A percentile compares a stretch with the other conserved stretches of the same genome.
Conservation (phyloP, 2,329 filamentous ascomycete species). For the Trichoderma atrobrunneum region DNA sequence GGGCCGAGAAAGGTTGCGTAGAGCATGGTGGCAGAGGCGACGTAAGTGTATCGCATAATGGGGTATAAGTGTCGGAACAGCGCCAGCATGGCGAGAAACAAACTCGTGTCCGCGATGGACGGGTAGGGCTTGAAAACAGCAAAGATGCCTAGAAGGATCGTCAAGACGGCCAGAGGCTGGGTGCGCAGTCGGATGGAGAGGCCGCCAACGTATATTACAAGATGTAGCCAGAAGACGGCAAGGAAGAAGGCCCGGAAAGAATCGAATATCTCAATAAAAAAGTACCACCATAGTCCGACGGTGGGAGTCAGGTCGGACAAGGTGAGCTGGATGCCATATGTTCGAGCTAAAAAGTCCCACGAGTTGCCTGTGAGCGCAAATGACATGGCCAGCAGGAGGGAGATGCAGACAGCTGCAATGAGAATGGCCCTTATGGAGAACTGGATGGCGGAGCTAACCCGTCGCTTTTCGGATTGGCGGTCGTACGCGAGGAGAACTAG, state of each 20-base stretch:
- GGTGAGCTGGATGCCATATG: slow-evolving; percentile 89
- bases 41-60: slow-evolving; percentile 89
- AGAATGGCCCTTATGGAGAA: slow-evolving; percentile 57
- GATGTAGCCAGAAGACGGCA: slow-evolving; percentile 95
- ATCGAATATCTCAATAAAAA: slow-evolving; percentile 99
- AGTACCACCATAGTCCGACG: slow-evolving; percentile 98
- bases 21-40: slow-evolving; percentile 76
- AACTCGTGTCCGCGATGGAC: slow-evolving; percentile 81
- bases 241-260: slow-evolving; percentile 97
- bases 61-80: slow-evolving; percentile 91
- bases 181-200: slow-evolving; percentile 77
- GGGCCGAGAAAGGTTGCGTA: slow-evolving; percentile 89
- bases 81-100: slow-evolving; percentile 80
- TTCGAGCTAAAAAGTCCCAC: slow-evolving; percentile 83
- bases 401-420: slow-evolving; percentile 54
- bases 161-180: slow-evolving; percentile 83
- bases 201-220: slow-evolving; percentile 84
- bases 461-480: slow-evolving; percentile 42
- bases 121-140: slow-evolving; percentile 97
- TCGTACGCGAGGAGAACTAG: slow-evolving; percentile 79
- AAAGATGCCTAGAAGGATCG: slow-evolving; percentile 83
- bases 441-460: slow-evolving; percentile 34
- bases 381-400: slow-evolving; percentile 66
- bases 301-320: slow-evolving; percentile 93
- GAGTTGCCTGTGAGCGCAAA: slow-evolving; percentile 70